phyloP scores from a whole-genome alignment of 1,284 basidiomycete genomes.

The Sporisorium exsertum region DNA sequence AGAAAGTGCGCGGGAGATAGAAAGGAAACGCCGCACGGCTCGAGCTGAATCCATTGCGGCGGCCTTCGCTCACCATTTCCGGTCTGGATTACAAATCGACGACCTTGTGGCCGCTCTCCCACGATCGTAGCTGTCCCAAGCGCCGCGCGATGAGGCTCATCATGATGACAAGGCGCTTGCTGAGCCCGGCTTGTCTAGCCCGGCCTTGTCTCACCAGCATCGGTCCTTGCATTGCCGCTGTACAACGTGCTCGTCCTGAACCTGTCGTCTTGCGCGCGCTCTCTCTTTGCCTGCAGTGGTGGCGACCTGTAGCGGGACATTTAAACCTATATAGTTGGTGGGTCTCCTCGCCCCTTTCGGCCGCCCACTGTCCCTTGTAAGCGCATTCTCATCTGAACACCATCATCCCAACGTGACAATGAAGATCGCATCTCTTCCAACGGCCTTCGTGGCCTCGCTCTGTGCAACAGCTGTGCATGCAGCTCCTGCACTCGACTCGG shows the following conservation, averaged over 20 bases:
- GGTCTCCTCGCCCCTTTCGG: not conserved
- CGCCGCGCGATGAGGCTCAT: not conserved
- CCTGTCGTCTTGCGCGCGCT: conserved; percentile 11
- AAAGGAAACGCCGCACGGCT: not conserved
- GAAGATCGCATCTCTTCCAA: conserved; percentile 24
- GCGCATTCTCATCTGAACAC: not conserved
- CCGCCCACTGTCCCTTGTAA: no score
- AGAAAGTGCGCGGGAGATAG: not conserved
- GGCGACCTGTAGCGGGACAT: not conserved
- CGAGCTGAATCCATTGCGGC: not conserved
- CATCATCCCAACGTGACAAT: conserved; percentile 6
- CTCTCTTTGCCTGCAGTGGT: not conserved
- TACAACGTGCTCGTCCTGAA: not conserved
- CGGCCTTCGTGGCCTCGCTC: conserved; percentile 14
- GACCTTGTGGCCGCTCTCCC: conserved; percentile 4
- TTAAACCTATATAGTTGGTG: conserved; percentile 4
- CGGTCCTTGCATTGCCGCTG: not conserved
- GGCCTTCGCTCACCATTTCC: conserved; percentile 8
- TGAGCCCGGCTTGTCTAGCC: conserved; percentile 2
- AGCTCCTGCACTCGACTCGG: conserved; percentile 28
- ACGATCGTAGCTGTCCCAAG: conserved; percentile 28
- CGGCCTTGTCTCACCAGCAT: conserved; percentile 9
- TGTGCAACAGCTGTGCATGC: conserved; percentile 15
- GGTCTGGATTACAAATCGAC: conserved; percentile 39
- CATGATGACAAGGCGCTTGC: not conserved